Evolutionary conservation across 345 rosid species (phyloP), one percentile per base, ranked within the genome.

Genomic region (Abelmoschus esculentus): DNA sequence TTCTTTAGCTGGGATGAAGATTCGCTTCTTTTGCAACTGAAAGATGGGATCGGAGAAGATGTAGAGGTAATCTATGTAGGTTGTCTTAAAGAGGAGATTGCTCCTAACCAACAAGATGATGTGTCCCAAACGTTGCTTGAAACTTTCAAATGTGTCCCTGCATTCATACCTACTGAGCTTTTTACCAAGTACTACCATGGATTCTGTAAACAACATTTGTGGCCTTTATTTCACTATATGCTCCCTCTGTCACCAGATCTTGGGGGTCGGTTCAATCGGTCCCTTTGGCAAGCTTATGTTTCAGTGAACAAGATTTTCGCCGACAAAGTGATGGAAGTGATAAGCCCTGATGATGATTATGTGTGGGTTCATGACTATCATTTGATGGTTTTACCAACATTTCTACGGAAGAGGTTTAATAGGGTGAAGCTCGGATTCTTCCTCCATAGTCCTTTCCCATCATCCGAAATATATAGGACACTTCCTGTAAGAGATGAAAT

Each of bases 151-250:
- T 93, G 98, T 61, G 96, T 93, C 67, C 98, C 98, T 0, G 90
- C 98, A 53, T 93, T 89, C 59, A 81, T 93, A 72, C 87, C 96
- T 57, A 81, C 90, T 10, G 92, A 86, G 36, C 81, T 90, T 6
- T 91, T 91, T 61, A 82, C 84, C 22, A 93, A 86, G 68, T 93
- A 78, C 81, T 93, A 93, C 68, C 98, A 87, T 63, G 98, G 98
- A 9, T 93, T 93, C 82, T 93, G 98, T 70, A 93, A 93, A 54
- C 98, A 89, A 61, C 86, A 90, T 61, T 78, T 93, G 2, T 93
- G 98, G 98, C 98, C 98, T 28, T 79, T 92, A 53, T 92, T 92
- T 78, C 98, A 92, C 69, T 92, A 92, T 75, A 92, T 92, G 98
- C 92, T 92, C 76, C 98, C 98, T 2, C 63, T 92, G 11, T 86